Evolutionary conservation across 129 eudicot species (phyloP).

Genomic region (Arctium minus): DNA sequence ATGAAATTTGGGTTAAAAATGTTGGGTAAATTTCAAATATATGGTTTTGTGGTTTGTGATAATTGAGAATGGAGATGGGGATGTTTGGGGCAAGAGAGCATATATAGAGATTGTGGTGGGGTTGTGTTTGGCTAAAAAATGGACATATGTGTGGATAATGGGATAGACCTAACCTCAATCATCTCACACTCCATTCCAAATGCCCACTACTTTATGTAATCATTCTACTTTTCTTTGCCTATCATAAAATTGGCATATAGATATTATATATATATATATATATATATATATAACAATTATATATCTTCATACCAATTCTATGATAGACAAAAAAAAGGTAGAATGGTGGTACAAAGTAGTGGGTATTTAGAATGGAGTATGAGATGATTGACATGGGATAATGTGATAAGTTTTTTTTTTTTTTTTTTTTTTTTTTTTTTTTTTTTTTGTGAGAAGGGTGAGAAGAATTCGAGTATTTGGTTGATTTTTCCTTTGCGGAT

Average conservation of each 20-base stretch:
- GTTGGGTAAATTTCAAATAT: background rate
- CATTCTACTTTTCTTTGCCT: background rate
- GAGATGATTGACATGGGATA: background rate
- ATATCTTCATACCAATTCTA: background rate
- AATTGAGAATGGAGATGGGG: background rate
- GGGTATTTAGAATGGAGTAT: background rate
- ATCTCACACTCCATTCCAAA: background rate
- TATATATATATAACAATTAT: background rate
- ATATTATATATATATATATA: background rate
- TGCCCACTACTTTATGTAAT: background rate
- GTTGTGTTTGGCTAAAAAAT: background rate
- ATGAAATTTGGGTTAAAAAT: background rate
- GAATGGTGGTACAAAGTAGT: background rate
- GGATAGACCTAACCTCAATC: background rate
- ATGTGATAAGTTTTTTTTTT: background rate
- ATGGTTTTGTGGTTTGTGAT: background rate
- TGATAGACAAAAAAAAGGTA: background rate
- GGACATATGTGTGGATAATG: background rate
- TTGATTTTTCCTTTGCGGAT: background rate
- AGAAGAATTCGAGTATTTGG: background rate
- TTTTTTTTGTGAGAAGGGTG: background rate
- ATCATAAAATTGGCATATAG: background rate
- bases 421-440: background rate
- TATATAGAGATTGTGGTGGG: background rate
- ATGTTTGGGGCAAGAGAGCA: background rate